Percentiles rank a stretch among this genome's conserved stretches.
Conservation (phyloP, 1,284 basidiomycete species). For the Macrocybe sp. region DNA sequence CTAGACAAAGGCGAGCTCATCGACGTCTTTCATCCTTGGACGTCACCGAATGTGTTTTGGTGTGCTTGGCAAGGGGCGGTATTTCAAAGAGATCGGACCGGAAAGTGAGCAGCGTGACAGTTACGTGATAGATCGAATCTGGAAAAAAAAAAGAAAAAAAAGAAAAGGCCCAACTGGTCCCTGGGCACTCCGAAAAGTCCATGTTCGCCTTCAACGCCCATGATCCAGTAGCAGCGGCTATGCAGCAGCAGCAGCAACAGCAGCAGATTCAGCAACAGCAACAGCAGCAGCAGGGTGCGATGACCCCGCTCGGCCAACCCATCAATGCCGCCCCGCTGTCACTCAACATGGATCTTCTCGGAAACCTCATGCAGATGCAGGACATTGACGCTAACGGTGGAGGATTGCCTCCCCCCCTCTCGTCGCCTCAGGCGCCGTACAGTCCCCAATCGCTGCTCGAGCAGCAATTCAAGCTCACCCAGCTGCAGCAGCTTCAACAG, state of each 20-base stretch:
- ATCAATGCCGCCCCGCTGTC: background rate
- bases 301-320: slow-evolving; percentile 14
- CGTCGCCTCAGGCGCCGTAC: slow-evolving; percentile 14
- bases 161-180: no score
- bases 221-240: no score
- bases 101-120: no score
- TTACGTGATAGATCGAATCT: no score
- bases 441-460: slow-evolving; percentile 31
- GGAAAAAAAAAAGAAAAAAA: no score
- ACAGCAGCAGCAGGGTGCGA: background rate
- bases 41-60: no score
- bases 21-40: no score
- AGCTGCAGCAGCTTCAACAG: slow-evolving; percentile 73
- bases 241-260: background rate
- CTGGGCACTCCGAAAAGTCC: no score
- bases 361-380: slow-evolving; percentile 43
- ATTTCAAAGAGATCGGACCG: no score
- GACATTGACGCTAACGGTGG: slow-evolving; percentile 22
- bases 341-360: slow-evolving; percentile 43
- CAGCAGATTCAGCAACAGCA: background rate
- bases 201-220: no score
- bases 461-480: slow-evolving; percentile 66
- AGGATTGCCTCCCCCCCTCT: background rate
- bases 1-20: no score
- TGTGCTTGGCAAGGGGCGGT: no score